Conservation (phyloP, 2,329 filamentous ascomycete genomes). For the Verticillium tricorpus region DNA sequence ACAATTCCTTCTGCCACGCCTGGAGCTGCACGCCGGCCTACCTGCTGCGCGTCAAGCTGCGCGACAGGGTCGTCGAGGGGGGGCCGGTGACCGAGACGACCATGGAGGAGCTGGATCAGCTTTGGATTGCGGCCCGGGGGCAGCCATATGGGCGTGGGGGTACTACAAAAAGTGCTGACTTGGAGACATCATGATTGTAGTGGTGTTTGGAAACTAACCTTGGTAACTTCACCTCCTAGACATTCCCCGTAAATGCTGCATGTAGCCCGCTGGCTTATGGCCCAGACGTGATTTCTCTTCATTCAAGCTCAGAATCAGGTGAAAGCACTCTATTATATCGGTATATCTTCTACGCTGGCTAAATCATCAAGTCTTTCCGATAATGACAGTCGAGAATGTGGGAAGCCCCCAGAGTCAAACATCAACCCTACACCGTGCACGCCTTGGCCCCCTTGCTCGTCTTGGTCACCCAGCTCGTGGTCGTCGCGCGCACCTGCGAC, state of each 20-base stretch:
- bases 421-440: neutral
- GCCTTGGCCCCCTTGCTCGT: conserved; percentile 3
- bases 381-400: neutral
- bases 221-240: too few relatives aligned
- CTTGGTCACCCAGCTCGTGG: conserved; percentile 1
- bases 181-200: too few relatives aligned
- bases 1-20: conserved; percentile 28
- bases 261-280: too few relatives aligned
- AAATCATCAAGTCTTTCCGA: neutral
- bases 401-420: neutral
- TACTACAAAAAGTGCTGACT: too few relatives aligned
- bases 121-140: neutral
- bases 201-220: too few relatives aligned
- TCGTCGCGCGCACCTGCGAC: neutral
- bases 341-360: too few relatives aligned
- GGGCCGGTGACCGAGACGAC: neutral
- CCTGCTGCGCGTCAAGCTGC: conserved; percentile 15
- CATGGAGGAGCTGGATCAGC: neutral
- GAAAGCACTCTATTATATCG: too few relatives aligned
- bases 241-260: too few relatives aligned
- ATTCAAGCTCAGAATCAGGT: too few relatives aligned
- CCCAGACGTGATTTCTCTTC: too few relatives aligned
- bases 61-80: neutral
- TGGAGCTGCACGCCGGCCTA: conserved; percentile 26
- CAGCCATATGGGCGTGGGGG: too few relatives aligned